Evolutionary conservation across 2,329 filamentous ascomycete species (phyloP).

Genomic region (Aspergillus sp.): DNA sequence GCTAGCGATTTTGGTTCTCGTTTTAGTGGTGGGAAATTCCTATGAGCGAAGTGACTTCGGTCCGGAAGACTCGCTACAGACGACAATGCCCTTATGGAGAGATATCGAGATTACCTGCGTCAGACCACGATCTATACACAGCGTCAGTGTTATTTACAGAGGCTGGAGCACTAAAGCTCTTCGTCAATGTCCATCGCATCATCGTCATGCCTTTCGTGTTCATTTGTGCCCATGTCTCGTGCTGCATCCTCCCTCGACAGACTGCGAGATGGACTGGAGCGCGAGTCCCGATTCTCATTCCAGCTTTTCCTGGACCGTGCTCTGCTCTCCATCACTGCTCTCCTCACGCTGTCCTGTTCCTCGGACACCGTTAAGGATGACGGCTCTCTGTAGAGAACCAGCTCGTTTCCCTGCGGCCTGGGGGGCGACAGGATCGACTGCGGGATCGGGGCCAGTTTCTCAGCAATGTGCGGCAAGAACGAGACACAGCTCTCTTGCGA

Average conservation of each 20-base stretch:
- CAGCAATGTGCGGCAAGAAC: conserved; percentile 79
- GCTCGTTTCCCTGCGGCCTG: conserved; percentile 50
- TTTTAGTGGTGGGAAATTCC: conserved; percentile 63
- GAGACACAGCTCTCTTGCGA: conserved; percentile 54
- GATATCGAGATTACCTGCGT: too few relatives aligned
- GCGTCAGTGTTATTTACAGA: too few relatives aligned
- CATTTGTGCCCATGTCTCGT: background rate
- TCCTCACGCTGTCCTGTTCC: conserved; percentile 64
- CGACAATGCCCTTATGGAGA: too few relatives aligned
- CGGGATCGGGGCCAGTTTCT: conserved; percentile 63
- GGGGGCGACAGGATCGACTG: conserved; percentile 52
- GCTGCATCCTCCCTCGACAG: background rate
- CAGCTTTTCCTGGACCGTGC: conserved; percentile 56
- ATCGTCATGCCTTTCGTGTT: conserved; percentile 3
- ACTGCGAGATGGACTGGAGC: background rate
- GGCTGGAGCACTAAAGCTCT: conserved; percentile 1
- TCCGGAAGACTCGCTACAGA: too few relatives aligned
- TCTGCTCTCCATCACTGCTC: conserved; percentile 72
- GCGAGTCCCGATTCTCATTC: conserved; percentile 23
- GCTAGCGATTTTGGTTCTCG: conserved; percentile 72
- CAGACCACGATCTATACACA: too few relatives aligned
- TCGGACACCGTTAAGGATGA: conserved; percentile 64
- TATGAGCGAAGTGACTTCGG: conserved; percentile 24
- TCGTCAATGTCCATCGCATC: conserved; percentile 24
- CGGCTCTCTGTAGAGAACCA: conserved; percentile 79